Percentiles rank a stretch among this genome's conserved stretches.
phyloP scores from a whole-genome alignment of 164 flowering plant genomes.

The Vitis rupestris region DNA sequence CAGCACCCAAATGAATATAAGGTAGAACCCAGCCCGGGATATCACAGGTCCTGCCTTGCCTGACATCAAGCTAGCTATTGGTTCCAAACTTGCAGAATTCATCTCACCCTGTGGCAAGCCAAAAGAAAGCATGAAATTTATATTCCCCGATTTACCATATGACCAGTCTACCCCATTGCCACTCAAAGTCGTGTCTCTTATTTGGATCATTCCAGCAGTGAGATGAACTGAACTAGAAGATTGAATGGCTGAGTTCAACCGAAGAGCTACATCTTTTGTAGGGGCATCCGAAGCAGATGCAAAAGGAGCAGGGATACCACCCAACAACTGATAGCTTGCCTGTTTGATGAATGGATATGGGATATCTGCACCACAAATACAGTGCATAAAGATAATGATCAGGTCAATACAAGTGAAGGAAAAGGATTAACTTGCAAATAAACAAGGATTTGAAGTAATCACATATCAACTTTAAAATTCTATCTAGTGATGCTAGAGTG shows the following conservation, averaged over 20 bases:
- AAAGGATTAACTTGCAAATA: no score
- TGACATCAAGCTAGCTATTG: conserved; percentile 16
- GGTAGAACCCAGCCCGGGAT: conserved; percentile 33
- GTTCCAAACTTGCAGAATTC: conserved; percentile 10
- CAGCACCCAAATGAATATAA: conserved; percentile 43
- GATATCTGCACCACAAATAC: conserved; percentile 34
- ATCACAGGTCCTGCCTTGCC: conserved; percentile 33
- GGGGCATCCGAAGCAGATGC: conserved; percentile 65
- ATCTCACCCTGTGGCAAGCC: conserved; percentile 21
- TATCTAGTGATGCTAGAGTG: background rate
- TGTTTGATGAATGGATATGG: conserved; percentile 32
- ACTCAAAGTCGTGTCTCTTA: conserved; percentile 25
- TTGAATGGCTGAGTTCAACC: conserved; percentile 33
- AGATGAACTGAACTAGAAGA: conserved; percentile 50
- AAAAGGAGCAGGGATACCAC: conserved; percentile 56
- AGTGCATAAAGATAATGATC: conserved; percentile 2
- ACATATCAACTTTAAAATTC: no score
- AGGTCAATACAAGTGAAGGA: background rate
- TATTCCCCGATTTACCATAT: conserved; percentile 31
- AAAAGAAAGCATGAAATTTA: conserved; percentile 37
- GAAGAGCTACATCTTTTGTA: conserved; percentile 36
- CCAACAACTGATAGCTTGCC: conserved; percentile 44
- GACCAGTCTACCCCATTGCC: conserved; percentile 33
- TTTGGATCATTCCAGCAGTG: conserved; percentile 58
- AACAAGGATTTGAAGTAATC: no score